Evolutionary conservation across 2,329 filamentous ascomycete genomes (phyloP).

Genomic region (Boeremia exigua): DNA sequence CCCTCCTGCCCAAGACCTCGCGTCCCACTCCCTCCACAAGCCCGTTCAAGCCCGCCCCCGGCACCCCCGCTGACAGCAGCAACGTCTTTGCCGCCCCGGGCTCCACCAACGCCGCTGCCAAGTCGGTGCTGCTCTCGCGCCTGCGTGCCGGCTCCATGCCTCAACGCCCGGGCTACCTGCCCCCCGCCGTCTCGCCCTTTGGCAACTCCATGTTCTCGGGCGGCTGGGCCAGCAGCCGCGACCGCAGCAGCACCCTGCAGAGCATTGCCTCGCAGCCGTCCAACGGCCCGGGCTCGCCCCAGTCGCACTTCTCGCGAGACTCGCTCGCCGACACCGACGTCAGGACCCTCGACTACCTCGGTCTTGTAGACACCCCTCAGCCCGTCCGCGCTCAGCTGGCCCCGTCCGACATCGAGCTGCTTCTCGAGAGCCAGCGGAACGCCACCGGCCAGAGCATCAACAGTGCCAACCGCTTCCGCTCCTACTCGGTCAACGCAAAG

Average conservation of each 20-base stretch:
- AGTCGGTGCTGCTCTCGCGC: conserved; percentile 79
- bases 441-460: conserved; percentile 68
- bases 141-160: conserved; percentile 94
- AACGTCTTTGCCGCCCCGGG: conserved; percentile 47
- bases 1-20: conserved; percentile 75
- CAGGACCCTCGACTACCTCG: conserved; percentile 92
- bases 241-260: conserved; percentile 85
- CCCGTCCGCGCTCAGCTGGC: conserved; percentile 75
- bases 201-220: conserved; percentile 87
- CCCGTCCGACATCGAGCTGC: conserved; percentile 60
- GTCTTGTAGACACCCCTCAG: conserved; percentile 91
- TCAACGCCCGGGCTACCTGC: conserved; percentile 75
- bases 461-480: conserved; percentile 84
- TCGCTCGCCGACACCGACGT: conserved; percentile 86
- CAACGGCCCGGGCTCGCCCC: conserved; percentile 86
- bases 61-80: conserved; percentile 46
- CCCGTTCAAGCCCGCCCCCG: conserved; percentile 75
- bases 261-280: conserved; percentile 87
- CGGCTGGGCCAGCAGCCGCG: conserved; percentile 81
- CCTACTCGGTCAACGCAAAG: conserved; percentile 98
- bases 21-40: conserved; percentile 86
- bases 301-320: conserved; percentile 84
- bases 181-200: conserved; percentile 69
- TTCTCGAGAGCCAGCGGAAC: conserved; percentile 59
- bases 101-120: conserved; percentile 60